Evolutionary conservation across 345 rosid species (phyloP).

Genomic region (Angophora floribunda): DNA sequence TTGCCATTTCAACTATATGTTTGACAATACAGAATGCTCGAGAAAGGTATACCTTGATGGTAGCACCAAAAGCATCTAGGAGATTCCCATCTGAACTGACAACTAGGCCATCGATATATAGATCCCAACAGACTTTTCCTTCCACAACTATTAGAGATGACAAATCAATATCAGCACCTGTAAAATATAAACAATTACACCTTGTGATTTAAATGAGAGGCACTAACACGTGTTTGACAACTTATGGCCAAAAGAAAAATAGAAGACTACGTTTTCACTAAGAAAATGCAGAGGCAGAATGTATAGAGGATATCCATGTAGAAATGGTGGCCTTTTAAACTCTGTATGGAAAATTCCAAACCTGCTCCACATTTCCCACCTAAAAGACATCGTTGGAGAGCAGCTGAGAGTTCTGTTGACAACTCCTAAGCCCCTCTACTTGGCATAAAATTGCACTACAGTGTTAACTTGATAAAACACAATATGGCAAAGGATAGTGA

Average conservation of each 20-base stretch:
- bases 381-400: slow-evolving; percentile 71
- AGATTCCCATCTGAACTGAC: slow-evolving; percentile 85
- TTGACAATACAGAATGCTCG: neutral
- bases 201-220: neutral
- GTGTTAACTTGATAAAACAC: neutral
- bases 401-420: slow-evolving; percentile 71
- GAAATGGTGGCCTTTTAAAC: neutral
- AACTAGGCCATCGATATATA: slow-evolving; percentile 81
- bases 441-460: slow-evolving; percentile 8
- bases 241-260: neutral
- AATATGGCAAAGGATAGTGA: neutral
- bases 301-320: neutral
- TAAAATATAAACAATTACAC: neutral
- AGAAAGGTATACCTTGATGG: slow-evolving; percentile 56
- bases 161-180: slow-evolving; percentile 84
- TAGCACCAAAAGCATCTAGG: slow-evolving; percentile 73
- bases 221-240: neutral
- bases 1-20: neutral
- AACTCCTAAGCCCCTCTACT: slow-evolving; percentile 92
- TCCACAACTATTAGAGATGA: slow-evolving; percentile 66
- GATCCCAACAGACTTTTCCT: slow-evolving; percentile 94
- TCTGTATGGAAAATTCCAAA: neutral
- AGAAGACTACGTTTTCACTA: neutral
- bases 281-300: neutral
- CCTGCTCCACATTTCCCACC: slow-evolving; percentile 96